phyloP scores from a whole-genome alignment of 1,139 yeast species.

The Candida smagusa region DNA sequence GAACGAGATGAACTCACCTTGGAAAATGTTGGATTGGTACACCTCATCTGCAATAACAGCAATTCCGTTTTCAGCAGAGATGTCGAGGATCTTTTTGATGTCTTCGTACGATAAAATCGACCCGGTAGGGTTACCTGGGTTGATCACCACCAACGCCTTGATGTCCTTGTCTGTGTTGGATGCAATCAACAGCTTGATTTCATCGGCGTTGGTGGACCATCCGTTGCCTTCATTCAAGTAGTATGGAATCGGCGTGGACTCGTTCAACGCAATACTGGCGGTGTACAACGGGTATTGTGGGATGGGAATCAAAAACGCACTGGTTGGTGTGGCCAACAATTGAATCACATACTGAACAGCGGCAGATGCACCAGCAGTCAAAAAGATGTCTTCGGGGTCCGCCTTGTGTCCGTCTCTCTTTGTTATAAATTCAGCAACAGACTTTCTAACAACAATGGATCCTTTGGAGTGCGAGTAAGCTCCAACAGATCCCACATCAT shows the following conservation, averaged over 20 bases:
- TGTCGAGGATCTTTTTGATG: constrained; percentile 65
- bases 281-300: constrained; percentile 98
- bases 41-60: constrained; percentile 98
- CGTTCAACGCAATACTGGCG: constrained; percentile 80
- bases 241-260: constrained; percentile 84
- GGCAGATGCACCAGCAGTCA: constrained; percentile 91
- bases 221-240: constrained; percentile 72
- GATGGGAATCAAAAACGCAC: constrained; percentile 91
- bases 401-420: constrained; percentile 63
- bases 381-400: constrained; percentile 66
- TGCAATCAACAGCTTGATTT: constrained; percentile 55
- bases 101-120: constrained; percentile 64
- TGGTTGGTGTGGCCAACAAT: constrained; percentile 57
- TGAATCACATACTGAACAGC: constrained; percentile 79
- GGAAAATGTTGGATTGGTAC: constrained; percentile 86
- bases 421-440: constrained; percentile 77
- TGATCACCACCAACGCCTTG: constrained; percentile 84
- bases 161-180: constrained; percentile 55
- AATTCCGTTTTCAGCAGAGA: constrained; percentile 81
- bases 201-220: constrained; percentile 80
- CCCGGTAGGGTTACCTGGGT: constrained; percentile 99
- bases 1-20: constrained; percentile 62
- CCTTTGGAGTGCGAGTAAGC: constrained; percentile 96
- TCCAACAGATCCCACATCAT: constrained; percentile 77
- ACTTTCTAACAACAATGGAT: constrained; percentile 61